phyloP scores from a whole-genome alignment of 2,329 filamentous ascomycete genomes.

The Scytalidium sp. region DNA sequence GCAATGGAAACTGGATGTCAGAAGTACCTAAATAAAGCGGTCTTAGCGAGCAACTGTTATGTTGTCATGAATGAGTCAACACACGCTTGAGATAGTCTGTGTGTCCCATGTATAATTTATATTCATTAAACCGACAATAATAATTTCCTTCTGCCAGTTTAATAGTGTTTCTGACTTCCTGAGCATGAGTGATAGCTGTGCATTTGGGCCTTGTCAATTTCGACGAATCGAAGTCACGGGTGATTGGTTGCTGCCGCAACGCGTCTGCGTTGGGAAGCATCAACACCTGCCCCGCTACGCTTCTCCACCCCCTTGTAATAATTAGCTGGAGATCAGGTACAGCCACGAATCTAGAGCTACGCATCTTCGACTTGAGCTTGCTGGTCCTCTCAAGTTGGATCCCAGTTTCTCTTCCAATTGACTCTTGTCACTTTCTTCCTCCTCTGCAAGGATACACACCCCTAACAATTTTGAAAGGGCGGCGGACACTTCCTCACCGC shows the following conservation, averaged over 20 bases:
- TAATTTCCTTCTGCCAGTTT: too few species aligned
- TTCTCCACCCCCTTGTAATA: not conserved
- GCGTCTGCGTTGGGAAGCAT: not conserved
- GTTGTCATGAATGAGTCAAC: too few species aligned
- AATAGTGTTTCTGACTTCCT: too few species aligned
- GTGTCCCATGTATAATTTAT: too few species aligned
- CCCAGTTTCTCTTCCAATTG: not conserved
- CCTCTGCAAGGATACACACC: not conserved
- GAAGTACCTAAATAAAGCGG: too few species aligned
- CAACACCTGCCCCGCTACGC: not conserved
- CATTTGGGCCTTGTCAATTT: not conserved
- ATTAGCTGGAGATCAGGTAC: not conserved
- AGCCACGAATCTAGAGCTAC: not conserved
- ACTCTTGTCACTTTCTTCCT: not conserved
- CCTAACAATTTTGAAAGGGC: not conserved
- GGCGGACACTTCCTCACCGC: not conserved
- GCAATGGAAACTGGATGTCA: too few species aligned
- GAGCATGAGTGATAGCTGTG: not conserved
- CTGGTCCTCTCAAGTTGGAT: not conserved
- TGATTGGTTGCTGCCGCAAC: not conserved
- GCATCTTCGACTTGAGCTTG: not conserved
- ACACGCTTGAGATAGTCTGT: too few species aligned
- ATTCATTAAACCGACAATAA: too few species aligned
- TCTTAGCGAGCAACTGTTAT: too few species aligned
- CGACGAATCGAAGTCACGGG: not conserved